phyloP scores from a whole-genome alignment of 1,139 yeast species.

The Suhomyces yuchorum region DNA sequence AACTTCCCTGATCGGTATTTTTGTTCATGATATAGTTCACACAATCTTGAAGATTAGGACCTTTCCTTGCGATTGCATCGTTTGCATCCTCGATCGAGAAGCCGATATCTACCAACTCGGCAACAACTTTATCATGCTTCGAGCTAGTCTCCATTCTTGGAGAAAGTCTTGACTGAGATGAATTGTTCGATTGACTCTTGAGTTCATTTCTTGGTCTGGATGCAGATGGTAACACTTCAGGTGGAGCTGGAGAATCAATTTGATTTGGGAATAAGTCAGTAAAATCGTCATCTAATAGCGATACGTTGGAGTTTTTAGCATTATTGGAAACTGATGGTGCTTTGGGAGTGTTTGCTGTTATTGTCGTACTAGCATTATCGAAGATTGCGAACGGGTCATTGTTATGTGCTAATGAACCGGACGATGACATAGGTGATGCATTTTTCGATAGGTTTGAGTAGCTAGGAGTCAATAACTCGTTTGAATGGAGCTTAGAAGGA shows the following conservation, averaged over 20 bases:
- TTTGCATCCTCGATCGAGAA: conserved; percentile 64
- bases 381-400: conserved; percentile 26
- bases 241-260: not conserved
- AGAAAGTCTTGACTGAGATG: not conserved
- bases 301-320: not conserved
- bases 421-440: conserved; percentile 9
- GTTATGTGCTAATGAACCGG: conserved; percentile 7
- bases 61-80: conserved; percentile 59
- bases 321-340: not conserved
- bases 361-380: conserved; percentile 2
- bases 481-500: conserved; percentile 1
- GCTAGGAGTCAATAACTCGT: conserved; percentile 4
- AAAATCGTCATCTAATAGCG: conserved; percentile 46
- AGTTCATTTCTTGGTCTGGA: not conserved
- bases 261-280: conserved; percentile 35
- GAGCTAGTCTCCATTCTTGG: not conserved
- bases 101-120: conserved; percentile 80
- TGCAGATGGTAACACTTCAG: not conserved
- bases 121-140: conserved; percentile 55
- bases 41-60: conserved; percentile 64
- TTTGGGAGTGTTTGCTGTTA: not conserved
- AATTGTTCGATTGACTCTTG: not conserved
- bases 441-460: conserved; percentile 12
- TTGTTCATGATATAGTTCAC: conserved; percentile 64
- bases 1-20: conserved; percentile 6